Percentiles rank a stretch among this genome's conserved stretches.
Evolutionary conservation across 2,329 filamentous ascomycete genomes (phyloP).

Genomic region (Clonostachys chloroleuca): DNA sequence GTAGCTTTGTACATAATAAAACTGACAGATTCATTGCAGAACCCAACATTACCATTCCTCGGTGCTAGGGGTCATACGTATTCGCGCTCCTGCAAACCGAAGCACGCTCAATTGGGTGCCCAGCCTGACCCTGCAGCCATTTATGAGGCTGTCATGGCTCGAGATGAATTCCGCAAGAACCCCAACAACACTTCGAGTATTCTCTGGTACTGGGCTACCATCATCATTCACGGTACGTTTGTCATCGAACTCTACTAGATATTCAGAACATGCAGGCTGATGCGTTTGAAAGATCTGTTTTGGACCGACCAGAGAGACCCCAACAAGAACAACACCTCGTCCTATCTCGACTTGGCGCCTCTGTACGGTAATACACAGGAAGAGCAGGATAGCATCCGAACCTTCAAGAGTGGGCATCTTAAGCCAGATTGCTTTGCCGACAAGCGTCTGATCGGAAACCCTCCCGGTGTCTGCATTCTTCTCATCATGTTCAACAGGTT

Average conservation of each 20-base stretch:
- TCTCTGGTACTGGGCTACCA: constrained; percentile 68
- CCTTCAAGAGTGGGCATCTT: constrained; percentile 65
- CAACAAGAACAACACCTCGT: constrained; percentile 61
- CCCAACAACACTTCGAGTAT: constrained; percentile 71
- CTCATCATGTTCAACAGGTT: constrained; percentile 79
- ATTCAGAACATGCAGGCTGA: background rate
- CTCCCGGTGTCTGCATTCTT: constrained; percentile 66
- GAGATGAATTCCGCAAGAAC: constrained; percentile 46
- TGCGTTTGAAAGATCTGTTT: constrained; percentile 52
- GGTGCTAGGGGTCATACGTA: constrained; percentile 66
- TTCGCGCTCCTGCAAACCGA: constrained; percentile 58
- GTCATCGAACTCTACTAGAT: too few relatives aligned
- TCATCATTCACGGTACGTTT: constrained; percentile 62
- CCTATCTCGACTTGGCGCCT: constrained; percentile 68
- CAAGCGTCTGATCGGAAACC: constrained; percentile 64
- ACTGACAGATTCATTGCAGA: constrained; percentile 28
- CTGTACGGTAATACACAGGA: constrained; percentile 66
- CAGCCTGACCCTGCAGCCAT: constrained; percentile 62
- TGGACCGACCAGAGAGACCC: constrained; percentile 61
- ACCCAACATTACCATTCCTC: constrained; percentile 59
- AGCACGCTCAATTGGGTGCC: constrained; percentile 54
- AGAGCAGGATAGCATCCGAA: constrained; percentile 63
- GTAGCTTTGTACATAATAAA: background rate
- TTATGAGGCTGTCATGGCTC: constrained; percentile 59
- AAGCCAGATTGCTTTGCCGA: constrained; percentile 72